A percentile compares a stretch with the other conserved stretches of the same genome.
phyloP scores from a whole-genome alignment of 805 yeast species.

The Schizosaccharomyces cryophilus region DNA sequence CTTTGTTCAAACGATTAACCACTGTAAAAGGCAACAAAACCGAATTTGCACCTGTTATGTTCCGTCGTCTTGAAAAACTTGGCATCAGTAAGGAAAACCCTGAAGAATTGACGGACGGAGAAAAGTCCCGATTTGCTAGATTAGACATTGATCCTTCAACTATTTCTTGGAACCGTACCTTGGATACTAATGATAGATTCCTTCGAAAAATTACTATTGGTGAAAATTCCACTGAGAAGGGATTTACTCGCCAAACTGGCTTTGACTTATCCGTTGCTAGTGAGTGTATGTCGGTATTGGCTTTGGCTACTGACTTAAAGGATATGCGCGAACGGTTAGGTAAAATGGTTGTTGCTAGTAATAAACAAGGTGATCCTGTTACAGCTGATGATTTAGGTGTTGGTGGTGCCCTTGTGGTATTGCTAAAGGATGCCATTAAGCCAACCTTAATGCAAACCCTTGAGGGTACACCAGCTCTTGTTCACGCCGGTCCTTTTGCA shows the following conservation, averaged over 20 bases:
- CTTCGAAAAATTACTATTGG: slow-evolving; percentile 76
- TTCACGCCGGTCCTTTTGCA: slow-evolving; percentile 96
- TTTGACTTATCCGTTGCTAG: slow-evolving; percentile 92
- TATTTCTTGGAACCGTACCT: slow-evolving; percentile 78
- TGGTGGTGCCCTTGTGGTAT: slow-evolving; percentile 87
- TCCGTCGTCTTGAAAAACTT: slow-evolving; percentile 46
- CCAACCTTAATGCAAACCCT: slow-evolving; percentile 93
- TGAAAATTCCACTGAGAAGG: slow-evolving; percentile 81
- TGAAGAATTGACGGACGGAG: slow-evolving; percentile 53
- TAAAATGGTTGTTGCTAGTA: slow-evolving; percentile 67
- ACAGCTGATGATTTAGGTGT: slow-evolving; percentile 88
- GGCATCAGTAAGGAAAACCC: slow-evolving; percentile 70
- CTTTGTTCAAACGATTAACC: slow-evolving; percentile 63
- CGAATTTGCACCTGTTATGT: slow-evolving; percentile 55
- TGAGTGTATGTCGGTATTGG: slow-evolving; percentile 88
- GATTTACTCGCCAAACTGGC: slow-evolving; percentile 62
- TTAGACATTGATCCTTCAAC: slow-evolving; percentile 75
- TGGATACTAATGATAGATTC: slow-evolving; percentile 81
- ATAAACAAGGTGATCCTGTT: slow-evolving; percentile 48
- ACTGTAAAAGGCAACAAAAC: slow-evolving; percentile 67
- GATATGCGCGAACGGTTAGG: slow-evolving; percentile 82
- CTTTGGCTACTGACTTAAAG: slow-evolving; percentile 47
- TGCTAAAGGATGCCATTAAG: slow-evolving; percentile 84
- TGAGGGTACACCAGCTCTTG: slow-evolving; percentile 93
- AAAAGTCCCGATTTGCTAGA: slow-evolving; percentile 48